These are phyloP conservation scores for Chlorella ohadii DNA, from an alignment of 139 green algal genomes.

Conservation along the genomic window DNA sequence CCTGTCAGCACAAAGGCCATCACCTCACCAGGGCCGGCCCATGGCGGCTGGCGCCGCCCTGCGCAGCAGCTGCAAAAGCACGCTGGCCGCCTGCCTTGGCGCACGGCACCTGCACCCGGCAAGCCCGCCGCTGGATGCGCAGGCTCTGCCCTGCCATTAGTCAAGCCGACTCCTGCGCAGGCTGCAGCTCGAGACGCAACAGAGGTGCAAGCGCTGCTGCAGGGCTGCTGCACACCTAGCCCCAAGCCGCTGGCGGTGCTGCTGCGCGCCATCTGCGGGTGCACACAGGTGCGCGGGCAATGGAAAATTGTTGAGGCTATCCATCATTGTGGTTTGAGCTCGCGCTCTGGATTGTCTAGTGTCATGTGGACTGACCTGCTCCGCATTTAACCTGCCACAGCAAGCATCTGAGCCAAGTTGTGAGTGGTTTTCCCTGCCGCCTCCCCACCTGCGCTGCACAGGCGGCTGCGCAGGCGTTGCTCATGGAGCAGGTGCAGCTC, in stretches of 20 bases:
- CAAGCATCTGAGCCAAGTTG: too few species aligned
- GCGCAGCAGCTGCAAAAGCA: slow-evolving; percentile 9
- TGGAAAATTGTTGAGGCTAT: too few species aligned
- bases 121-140: background rate
- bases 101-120: background rate
- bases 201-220: background rate
- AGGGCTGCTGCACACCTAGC: background rate
- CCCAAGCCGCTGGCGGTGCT: background rate
- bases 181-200: background rate
- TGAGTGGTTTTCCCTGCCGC: too few species aligned
- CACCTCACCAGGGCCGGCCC: background rate
- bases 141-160: background rate
- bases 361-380: too few species aligned
- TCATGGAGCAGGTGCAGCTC: background rate
- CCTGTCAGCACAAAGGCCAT: background rate
- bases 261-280: background rate
- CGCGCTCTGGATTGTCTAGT: too few species aligned
- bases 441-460: too few species aligned
- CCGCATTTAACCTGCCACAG: too few species aligned
- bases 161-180: background rate
- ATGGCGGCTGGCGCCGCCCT: background rate
- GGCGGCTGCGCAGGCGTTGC: too few species aligned
- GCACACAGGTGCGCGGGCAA: background rate
- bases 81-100: background rate
- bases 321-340: too few species aligned